Percentiles rank a stretch among this genome's conserved stretches.
phyloP scores from a whole-genome alignment of 140 eudicot genomes.

The Flaveria floridana region DNA sequence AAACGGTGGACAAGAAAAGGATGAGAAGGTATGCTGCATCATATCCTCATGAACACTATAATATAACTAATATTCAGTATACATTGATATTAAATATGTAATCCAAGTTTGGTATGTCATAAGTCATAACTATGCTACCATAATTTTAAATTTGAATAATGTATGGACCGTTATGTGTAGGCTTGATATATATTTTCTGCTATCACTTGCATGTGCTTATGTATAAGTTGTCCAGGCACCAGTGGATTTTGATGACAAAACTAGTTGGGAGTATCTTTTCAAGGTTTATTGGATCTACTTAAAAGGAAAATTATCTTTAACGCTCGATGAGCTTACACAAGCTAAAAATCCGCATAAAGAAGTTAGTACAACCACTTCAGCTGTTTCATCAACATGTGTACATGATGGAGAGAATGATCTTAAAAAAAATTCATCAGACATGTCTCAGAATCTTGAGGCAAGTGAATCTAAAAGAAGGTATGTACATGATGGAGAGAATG shows the following conservation, averaged over 20 bases:
- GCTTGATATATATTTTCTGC: conserved; percentile 1
- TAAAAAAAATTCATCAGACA: conserved; percentile 28
- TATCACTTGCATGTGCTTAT: conserved; percentile 18
- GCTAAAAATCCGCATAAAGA: conserved; percentile 69
- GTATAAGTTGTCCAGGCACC: conserved; percentile 53
- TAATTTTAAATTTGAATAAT: background rate
- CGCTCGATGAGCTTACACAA: conserved; percentile 57
- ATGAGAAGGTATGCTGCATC: conserved; percentile 54
- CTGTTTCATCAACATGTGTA: conserved; percentile 27
- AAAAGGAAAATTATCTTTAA: conserved; percentile 63
- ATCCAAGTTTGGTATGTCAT: conserved; percentile 8
- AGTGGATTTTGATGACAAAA: conserved; percentile 88
- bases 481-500: conserved; percentile 27
- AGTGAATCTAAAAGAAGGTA: conserved; percentile 36
- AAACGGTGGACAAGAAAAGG: conserved; percentile 60
- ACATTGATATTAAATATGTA: background rate
- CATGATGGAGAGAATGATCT: conserved; percentile 26
- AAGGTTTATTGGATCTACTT: conserved; percentile 77
- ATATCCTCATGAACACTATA: conserved; percentile 6
- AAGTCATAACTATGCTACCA: conserved; percentile 8
- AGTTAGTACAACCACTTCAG: conserved; percentile 28
- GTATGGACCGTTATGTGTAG: conserved; percentile 6
- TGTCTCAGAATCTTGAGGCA: conserved; percentile 35
- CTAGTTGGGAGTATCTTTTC: conserved; percentile 95
- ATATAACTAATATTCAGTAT: background rate